A percentile compares a stretch with the other conserved stretches of the same genome.
Evolutionary conservation across 768 basidiomycete species (phyloP).

Genomic region (Asterophora lycoperdoides): DNA sequence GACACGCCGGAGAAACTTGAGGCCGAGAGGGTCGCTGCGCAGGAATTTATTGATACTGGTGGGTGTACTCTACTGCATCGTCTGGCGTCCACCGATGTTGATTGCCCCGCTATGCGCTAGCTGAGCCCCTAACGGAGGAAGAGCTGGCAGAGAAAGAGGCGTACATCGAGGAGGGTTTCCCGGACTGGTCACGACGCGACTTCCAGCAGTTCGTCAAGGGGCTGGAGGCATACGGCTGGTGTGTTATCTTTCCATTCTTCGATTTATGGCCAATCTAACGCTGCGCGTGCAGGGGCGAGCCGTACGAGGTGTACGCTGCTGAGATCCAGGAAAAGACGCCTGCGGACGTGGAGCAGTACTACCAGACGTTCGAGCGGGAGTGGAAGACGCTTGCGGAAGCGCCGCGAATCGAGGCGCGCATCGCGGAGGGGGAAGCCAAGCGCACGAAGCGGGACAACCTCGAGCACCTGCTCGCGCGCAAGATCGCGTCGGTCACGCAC

Average conservation of each 20-base stretch:
- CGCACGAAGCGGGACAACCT: slow-evolving; percentile 83
- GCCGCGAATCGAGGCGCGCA: slow-evolving; percentile 76
- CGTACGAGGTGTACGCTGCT: slow-evolving; percentile 63
- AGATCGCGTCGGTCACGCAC: slow-evolving; percentile 77
- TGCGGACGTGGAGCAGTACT: slow-evolving; percentile 75
- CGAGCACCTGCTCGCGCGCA: slow-evolving; percentile 72
- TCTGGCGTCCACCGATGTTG: too few relatives aligned
- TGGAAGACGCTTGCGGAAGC: slow-evolving; percentile 87
- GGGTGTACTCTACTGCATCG: too few relatives aligned
- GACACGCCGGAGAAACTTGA: slow-evolving; percentile 85
- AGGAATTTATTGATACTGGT: slow-evolving; percentile 88
- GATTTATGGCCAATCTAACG: too few relatives aligned
- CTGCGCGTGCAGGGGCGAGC: slow-evolving; percentile 51
- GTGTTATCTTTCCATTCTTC: slow-evolving; percentile 18
- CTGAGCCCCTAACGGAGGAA: slow-evolving; percentile 87
- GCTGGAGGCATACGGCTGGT: slow-evolving; percentile 70
- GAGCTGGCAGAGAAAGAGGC: slow-evolving; percentile 80
- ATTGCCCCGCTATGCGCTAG: slow-evolving; percentile 31
- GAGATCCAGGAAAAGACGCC: slow-evolving; percentile 84
- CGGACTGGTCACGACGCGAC: slow-evolving; percentile 88
- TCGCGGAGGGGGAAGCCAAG: slow-evolving; percentile 85
- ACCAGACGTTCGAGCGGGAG: slow-evolving; percentile 82
- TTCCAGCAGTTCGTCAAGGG: slow-evolving; percentile 88
- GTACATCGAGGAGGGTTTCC: slow-evolving; percentile 74
- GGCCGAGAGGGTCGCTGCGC: slow-evolving; percentile 71